These are phyloP conservation scores for Aphanoascus verrucosus DNA, from an alignment of 2,329 filamentous ascomycete species.

Conservation along the genomic window DNA sequence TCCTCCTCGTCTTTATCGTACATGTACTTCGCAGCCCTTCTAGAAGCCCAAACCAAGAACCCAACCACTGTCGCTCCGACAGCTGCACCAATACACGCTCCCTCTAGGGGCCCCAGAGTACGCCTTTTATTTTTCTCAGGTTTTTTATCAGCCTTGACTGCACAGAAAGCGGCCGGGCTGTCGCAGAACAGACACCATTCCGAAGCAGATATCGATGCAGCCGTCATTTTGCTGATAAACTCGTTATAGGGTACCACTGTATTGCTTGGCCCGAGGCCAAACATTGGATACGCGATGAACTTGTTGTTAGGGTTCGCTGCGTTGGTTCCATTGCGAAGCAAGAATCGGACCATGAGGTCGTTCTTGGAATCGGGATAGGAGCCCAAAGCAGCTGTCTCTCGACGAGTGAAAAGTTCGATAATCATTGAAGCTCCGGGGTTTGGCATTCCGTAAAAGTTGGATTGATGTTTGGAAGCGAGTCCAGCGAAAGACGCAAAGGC, in stretches of 20 bases:
- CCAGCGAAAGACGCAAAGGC: slow-evolving; percentile 41
- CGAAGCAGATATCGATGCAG: slow-evolving; percentile 35
- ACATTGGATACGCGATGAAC: slow-evolving; percentile 41
- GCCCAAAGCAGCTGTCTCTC: slow-evolving; percentile 23
- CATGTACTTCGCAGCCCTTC: too few species aligned
- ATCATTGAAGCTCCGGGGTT: slow-evolving; percentile 40
- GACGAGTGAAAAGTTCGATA: slow-evolving; percentile 45
- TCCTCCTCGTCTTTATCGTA: too few species aligned
- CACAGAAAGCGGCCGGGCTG: slow-evolving; percentile 42
- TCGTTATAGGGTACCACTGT: slow-evolving; percentile 41
- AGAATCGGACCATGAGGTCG: slow-evolving; percentile 47
- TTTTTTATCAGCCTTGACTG: not conserved
- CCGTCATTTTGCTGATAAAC: slow-evolving; percentile 39
- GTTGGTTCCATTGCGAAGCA: slow-evolving; percentile 47
- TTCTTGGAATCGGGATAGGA: slow-evolving; percentile 31
- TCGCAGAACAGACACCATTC: slow-evolving; percentile 45
- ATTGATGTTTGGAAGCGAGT: slow-evolving; percentile 29
- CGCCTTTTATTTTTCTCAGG: too few species aligned
- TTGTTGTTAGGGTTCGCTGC: slow-evolving; percentile 22
- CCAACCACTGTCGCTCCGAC: too few species aligned
- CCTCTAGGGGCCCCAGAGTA: too few species aligned
- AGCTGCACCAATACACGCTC: too few species aligned
- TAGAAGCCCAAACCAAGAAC: too few species aligned
- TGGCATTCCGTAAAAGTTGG: slow-evolving; percentile 42
- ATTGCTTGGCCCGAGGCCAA: slow-evolving; percentile 38